Evolutionary conservation across 2,329 filamentous ascomycete genomes (phyloP).

Genomic region (Teratosphaeria pseudoeucalypti): DNA sequence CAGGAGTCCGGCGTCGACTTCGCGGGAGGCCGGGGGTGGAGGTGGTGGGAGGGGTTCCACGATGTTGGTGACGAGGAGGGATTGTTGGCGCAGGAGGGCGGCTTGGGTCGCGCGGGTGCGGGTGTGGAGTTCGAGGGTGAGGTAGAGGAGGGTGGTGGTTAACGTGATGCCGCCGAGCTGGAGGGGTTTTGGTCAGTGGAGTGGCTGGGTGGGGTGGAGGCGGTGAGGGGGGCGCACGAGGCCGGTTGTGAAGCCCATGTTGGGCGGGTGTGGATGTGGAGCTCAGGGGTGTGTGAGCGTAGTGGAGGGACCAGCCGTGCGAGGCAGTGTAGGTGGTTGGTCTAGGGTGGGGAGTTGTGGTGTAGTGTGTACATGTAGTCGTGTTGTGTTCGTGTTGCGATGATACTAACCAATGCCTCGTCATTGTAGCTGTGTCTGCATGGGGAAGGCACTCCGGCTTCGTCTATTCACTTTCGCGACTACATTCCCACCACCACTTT

Average conservation of each 20-base stretch:
- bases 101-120: slow-evolving; percentile 37
- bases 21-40: slow-evolving; percentile 29
- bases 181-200: neutral
- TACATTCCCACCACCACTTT: neutral
- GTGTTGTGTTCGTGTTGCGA: neutral
- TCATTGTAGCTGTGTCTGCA: neutral
- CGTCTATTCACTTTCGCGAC: neutral
- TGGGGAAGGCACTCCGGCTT: neutral
- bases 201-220: neutral
- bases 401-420: neutral
- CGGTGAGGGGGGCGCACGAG: slow-evolving; percentile 29
- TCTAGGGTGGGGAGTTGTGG: neutral
- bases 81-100: slow-evolving; percentile 36
- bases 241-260: slow-evolving; percentile 44
- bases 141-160: slow-evolving; percentile 35
- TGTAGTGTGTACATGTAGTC: neutral
- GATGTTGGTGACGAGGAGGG: slow-evolving; percentile 32
- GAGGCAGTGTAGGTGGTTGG: neutral
- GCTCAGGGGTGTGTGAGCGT: neutral
- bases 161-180: slow-evolving; percentile 43
- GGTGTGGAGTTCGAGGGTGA: slow-evolving; percentile 33
- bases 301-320: neutral
- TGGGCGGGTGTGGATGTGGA: slow-evolving; percentile 2
- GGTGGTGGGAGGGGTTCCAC: slow-evolving; percentile 32
- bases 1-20: slow-evolving; percentile 30